phyloP scores from a whole-genome alignment of 148 eudicot genomes.

The Hydrangea macrophylla region DNA sequence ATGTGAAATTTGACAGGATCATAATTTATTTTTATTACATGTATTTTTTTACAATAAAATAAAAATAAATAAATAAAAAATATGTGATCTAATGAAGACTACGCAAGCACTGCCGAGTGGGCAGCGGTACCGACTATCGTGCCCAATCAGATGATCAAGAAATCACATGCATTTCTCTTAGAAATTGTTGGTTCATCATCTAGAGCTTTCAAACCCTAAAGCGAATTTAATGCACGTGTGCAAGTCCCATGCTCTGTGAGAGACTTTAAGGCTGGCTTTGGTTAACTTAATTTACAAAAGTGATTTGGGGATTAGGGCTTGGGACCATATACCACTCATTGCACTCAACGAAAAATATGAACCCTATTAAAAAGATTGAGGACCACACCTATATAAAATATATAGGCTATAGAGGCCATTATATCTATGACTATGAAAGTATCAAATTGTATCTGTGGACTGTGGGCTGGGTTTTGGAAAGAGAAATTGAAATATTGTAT shows the following conservation, averaged over 20 bases:
- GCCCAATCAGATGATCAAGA: background rate
- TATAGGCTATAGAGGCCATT: background rate
- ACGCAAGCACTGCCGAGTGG: too few relatives aligned
- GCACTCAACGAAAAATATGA: slow-evolving; percentile 4
- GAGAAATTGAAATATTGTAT: too few relatives aligned
- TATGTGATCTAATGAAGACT: too few relatives aligned
- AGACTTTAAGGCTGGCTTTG: background rate
- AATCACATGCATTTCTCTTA: background rate
- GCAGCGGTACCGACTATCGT: background rate
- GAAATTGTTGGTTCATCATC: background rate
- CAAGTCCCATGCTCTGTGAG: background rate
- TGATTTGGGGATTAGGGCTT: background rate
- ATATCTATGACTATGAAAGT: background rate
- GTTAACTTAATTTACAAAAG: background rate
- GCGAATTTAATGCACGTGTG: background rate
- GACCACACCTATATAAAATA: background rate
- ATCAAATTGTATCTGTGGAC: background rate
- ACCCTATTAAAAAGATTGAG: background rate
- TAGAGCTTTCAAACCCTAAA: slow-evolving; percentile 7
- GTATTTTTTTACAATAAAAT: too few relatives aligned
- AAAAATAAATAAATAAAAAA: too few relatives aligned
- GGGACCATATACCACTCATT: slow-evolving; percentile 11
- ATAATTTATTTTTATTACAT: too few relatives aligned
- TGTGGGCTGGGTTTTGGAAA: too few relatives aligned
- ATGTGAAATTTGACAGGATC: too few relatives aligned